Percentiles rank a stretch among this genome's conserved stretches.
Conservation (phyloP, 805 yeast genomes). For the Starmerella scarabaei region DNA sequence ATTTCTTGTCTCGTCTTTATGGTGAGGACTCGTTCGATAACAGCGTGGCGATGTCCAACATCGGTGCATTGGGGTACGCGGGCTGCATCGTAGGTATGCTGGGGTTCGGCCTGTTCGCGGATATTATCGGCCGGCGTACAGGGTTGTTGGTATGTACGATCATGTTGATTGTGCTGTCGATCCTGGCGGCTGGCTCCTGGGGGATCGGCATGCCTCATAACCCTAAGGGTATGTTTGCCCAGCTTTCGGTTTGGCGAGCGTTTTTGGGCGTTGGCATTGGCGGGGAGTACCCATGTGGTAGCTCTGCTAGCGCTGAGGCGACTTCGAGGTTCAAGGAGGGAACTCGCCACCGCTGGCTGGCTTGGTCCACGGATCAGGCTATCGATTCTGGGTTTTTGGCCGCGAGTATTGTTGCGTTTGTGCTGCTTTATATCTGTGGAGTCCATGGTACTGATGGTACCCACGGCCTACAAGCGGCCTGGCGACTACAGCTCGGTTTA, state of each 20-base stretch:
- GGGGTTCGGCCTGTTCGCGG: constrained; percentile 66
- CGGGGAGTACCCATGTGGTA: constrained; percentile 87
- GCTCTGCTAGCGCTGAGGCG: constrained; percentile 88
- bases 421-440: constrained; percentile 70
- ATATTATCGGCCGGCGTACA: constrained; percentile 61
- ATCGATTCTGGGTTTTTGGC: constrained; percentile 79
- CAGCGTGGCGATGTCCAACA: constrained; percentile 63
- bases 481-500: constrained; percentile 83
- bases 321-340: constrained; percentile 71
- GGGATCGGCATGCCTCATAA: constrained; percentile 48
- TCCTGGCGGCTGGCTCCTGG: constrained; percentile 78
- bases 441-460: constrained; percentile 23
- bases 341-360: constrained; percentile 74
- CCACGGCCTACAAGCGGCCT: constrained; percentile 61
- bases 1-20: constrained; percentile 60
- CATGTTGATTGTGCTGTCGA: constrained; percentile 62
- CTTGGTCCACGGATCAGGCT: constrained; percentile 78
- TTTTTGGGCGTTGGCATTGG: constrained; percentile 88
- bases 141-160: constrained; percentile 73
- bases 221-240: constrained; percentile 67
- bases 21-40: constrained; percentile 42
- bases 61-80: constrained; percentile 76
- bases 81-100: constrained; percentile 87
- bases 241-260: constrained; percentile 71
- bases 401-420: constrained; percentile 74